Percentiles rank a stretch among this genome's conserved stretches.
phyloP scores from a whole-genome alignment of 2,329 filamentous ascomycete species.

The Diplocarpon mali region DNA sequence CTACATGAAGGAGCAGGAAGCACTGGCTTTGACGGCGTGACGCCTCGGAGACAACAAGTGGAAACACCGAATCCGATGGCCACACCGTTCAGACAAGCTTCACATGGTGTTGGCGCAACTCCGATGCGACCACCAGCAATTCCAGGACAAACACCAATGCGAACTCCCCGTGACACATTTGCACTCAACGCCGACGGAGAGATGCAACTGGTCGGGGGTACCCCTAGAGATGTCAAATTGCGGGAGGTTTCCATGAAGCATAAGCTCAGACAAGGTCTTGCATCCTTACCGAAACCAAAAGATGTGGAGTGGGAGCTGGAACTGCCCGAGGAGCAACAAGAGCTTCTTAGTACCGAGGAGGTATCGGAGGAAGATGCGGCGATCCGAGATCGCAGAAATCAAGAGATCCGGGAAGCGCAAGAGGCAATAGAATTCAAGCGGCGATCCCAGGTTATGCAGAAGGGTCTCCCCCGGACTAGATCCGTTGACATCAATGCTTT shows the following conservation, averaged over 20 bases:
- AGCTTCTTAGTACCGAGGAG: conserved; percentile 39
- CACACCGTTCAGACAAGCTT: conserved; percentile 63
- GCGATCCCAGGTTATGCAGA: conserved; percentile 86
- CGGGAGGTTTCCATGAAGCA: conserved; percentile 58
- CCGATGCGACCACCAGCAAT: conserved; percentile 45
- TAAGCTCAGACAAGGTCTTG: conserved; percentile 61
- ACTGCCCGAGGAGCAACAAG: conserved; percentile 69
- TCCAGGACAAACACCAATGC: conserved; percentile 71
- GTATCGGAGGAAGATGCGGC: conserved; percentile 50
- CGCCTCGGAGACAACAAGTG: conserved; percentile 67
- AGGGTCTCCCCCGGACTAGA: conserved; percentile 65
- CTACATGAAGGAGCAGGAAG: conserved; percentile 71
- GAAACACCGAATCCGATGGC: conserved; percentile 95
- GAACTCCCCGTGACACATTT: conserved; percentile 81
- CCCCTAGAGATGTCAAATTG: conserved; percentile 64
- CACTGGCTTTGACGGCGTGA: conserved; percentile 78
- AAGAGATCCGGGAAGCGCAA: conserved; percentile 58
- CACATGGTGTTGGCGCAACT: conserved; percentile 56
- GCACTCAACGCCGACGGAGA: conserved; percentile 61
- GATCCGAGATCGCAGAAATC: conserved; percentile 69
- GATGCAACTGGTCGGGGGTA: conserved; percentile 59
- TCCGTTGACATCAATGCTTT: conserved; percentile 61
- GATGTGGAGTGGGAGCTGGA: conserved; percentile 92
- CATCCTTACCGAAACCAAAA: conserved; percentile 81
- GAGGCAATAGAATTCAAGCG: conserved; percentile 64